A percentile compares a stretch with the other conserved stretches of the same genome.
Conservation (phyloP, 371 early-diverging fungal genomes). For the Saksenaea oblongispora region DNA sequence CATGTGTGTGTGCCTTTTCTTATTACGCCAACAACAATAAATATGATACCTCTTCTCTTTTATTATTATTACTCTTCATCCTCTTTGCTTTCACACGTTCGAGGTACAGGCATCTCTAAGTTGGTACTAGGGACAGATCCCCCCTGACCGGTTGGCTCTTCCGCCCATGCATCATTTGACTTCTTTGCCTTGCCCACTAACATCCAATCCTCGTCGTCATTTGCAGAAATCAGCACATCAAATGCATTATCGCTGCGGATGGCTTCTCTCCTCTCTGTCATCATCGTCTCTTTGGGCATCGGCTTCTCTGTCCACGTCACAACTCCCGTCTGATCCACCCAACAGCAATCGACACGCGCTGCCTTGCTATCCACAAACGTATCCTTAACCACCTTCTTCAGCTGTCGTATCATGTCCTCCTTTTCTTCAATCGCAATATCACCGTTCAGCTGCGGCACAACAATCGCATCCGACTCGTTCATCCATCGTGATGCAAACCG, state of each 20-base stretch:
- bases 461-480: conserved; percentile 51
- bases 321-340: conserved; percentile 58
- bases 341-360: conserved; percentile 59
- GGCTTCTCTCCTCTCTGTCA: not conserved
- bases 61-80: not conserved
- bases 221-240: conserved; percentile 17
- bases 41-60: no score
- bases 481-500: conserved; percentile 53
- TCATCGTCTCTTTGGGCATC: not conserved
- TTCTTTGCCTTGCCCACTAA: conserved; percentile 7
- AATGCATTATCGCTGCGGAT: conserved; percentile 18
- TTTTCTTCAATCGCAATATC: conserved; percentile 50
- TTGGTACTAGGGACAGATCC: not conserved
- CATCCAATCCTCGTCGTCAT: conserved; percentile 38
- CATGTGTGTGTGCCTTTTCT: not conserved
- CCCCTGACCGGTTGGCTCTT: not conserved
- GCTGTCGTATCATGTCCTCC: conserved; percentile 49
- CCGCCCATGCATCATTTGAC: conserved; percentile 6
- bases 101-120: not conserved
- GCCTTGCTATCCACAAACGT: conserved; percentile 37
- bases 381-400: conserved; percentile 42
- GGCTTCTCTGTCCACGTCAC: conserved; percentile 49
- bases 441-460: conserved; percentile 44
- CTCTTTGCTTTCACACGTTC: not conserved
- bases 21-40: no score